Conservation (phyloP, 2,329 filamentous ascomycete genomes). For the Lachnellula hyalina region DNA sequence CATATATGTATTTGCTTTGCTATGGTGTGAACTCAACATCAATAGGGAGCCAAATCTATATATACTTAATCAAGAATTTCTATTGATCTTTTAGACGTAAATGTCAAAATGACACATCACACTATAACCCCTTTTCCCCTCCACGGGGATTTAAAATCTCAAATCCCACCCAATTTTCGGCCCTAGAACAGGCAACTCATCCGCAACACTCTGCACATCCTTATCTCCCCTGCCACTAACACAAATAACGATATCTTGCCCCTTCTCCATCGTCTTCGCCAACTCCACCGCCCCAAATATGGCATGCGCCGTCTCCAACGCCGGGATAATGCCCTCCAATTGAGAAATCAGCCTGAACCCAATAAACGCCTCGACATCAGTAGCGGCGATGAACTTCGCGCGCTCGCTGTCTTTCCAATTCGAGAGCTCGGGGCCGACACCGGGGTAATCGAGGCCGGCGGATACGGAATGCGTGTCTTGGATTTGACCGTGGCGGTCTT, state of each 20-base stretch:
- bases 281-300: slow-evolving; percentile 84
- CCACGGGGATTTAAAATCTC: slow-evolving; percentile 43
- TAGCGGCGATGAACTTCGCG: slow-evolving; percentile 85
- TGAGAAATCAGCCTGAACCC: slow-evolving; percentile 82
- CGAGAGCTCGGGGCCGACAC: slow-evolving; percentile 87
- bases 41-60: too few species aligned
- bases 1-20: too few species aligned
- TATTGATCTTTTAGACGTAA: too few species aligned
- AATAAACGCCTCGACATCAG: slow-evolving; percentile 81
- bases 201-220: slow-evolving; percentile 96
- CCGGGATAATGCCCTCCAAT: slow-evolving; percentile 94
- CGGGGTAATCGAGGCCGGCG: slow-evolving; percentile 93
- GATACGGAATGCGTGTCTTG: slow-evolving; percentile 93
- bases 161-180: slow-evolving; percentile 78
- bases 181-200: slow-evolving; percentile 82
- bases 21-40: too few species aligned
- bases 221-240: slow-evolving; percentile 92
- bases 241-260: slow-evolving; percentile 88
- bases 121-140: too few species aligned
- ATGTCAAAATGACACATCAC: too few species aligned
- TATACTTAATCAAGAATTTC: too few species aligned
- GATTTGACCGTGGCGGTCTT: slow-evolving; percentile 90
- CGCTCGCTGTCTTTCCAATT: slow-evolving; percentile 88
- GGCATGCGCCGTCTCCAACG: slow-evolving; percentile 88
- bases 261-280: slow-evolving; percentile 87